Percentiles rank a stretch among this genome's conserved stretches.
Evolutionary conservation across 441 rosid species (phyloP).

Genomic region (Erodium texanum): DNA sequence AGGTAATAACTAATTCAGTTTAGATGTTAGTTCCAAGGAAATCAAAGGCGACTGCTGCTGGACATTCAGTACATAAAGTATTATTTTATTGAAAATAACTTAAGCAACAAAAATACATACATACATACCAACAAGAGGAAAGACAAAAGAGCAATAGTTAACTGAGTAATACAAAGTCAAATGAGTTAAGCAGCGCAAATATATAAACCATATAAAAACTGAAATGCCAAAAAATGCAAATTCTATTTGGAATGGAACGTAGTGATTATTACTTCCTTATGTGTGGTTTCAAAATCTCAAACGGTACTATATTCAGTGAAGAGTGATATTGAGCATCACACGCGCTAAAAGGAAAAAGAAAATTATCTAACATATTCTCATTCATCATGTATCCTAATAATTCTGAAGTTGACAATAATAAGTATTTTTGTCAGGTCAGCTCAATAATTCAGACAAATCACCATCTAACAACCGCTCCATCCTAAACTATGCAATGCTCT

Average conservation of each 20-base stretch:
- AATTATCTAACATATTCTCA: not conserved
- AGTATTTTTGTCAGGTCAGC: not conserved
- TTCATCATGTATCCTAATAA: not conserved
- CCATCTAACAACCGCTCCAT: not conserved
- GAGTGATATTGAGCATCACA: too few relatives aligned
- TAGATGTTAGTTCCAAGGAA: not conserved
- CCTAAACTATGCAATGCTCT: not conserved
- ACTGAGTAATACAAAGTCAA: not conserved
- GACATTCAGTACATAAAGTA: not conserved
- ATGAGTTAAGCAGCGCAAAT: not conserved
- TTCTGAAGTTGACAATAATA: not conserved
- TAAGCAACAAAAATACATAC: not conserved
- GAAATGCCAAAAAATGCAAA: not conserved
- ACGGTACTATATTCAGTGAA: too few relatives aligned
- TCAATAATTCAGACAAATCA: not conserved
- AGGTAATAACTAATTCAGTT: not conserved
- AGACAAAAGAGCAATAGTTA: not conserved
- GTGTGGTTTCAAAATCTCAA: too few relatives aligned
- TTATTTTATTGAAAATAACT: not conserved
- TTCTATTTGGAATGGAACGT: not conserved
- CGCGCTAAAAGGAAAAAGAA: too few relatives aligned
- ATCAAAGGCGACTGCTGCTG: not conserved
- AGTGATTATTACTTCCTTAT: not conserved
- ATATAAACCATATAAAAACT: not conserved
- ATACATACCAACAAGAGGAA: not conserved